A percentile compares a stretch with the other conserved stretches of the same genome.
Conservation (phyloP, 2,329 filamentous ascomycete species). For the Hymenoscyphus occultus region DNA sequence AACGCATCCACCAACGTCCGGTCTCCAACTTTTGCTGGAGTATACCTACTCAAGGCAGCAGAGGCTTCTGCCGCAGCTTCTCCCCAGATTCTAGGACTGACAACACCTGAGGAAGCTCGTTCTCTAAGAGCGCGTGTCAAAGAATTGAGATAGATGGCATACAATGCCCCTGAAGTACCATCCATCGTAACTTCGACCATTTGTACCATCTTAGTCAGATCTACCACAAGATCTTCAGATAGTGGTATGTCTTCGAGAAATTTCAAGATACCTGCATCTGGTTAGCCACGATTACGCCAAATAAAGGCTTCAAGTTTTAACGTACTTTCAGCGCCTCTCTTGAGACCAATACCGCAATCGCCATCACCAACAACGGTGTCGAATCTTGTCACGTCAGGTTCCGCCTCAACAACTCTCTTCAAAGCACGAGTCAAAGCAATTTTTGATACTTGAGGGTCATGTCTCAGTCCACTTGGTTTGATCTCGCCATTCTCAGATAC, state of each 20-base stretch:
- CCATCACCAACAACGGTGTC: conserved; percentile 72
- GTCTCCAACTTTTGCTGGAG: conserved; percentile 84
- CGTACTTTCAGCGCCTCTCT: conserved; percentile 61
- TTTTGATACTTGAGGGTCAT: conserved; percentile 42
- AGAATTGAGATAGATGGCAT: conserved; percentile 73
- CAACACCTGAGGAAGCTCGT: conserved; percentile 30
- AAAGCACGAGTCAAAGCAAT: conserved; percentile 54
- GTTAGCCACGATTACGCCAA: conserved; percentile 25
- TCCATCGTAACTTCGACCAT: conserved; percentile 70
- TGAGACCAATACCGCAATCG: conserved; percentile 67
- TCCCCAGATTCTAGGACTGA: conserved; percentile 53
- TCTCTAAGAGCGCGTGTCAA: conserved; percentile 50
- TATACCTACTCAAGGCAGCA: conserved; percentile 74
- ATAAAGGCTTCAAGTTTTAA: conserved; percentile 6
- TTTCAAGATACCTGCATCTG: conserved; percentile 41
- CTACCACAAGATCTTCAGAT: conserved; percentile 56
- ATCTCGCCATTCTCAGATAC: conserved; percentile 33
- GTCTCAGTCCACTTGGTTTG: conserved; percentile 35
- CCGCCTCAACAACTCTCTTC: conserved; percentile 57
- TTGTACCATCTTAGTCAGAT: conserved; percentile 57
- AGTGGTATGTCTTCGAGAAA: conserved; percentile 43
- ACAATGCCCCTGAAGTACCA: conserved; percentile 72
- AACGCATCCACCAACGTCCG: conserved; percentile 88
- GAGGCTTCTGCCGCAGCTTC: conserved; percentile 68
- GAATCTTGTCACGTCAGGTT: conserved; percentile 63